phyloP scores from a whole-genome alignment of 345 rosid genomes.

The Eucalyptus urophylla region DNA sequence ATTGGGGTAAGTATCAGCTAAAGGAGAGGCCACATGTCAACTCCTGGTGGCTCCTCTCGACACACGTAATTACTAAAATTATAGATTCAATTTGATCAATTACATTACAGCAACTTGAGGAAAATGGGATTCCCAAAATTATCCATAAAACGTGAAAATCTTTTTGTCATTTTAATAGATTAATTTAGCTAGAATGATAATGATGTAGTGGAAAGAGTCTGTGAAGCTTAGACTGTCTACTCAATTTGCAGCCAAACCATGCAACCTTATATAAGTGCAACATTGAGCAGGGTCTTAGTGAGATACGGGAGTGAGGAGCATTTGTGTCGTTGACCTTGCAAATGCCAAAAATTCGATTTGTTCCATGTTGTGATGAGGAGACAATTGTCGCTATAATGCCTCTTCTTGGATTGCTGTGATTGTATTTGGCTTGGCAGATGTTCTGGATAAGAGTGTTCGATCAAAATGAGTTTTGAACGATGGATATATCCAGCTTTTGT shows the following conservation, averaged over 20 bases:
- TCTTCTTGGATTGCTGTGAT: too few relatives aligned
- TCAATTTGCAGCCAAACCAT: neutral
- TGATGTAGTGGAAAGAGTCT: neutral
- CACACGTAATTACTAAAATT: too few relatives aligned
- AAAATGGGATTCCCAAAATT: neutral
- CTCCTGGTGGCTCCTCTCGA: neutral
- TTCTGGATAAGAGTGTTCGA: fast-evolving
- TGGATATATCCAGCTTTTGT: too few relatives aligned
- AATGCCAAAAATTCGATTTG: too few relatives aligned
- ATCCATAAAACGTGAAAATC: neutral
- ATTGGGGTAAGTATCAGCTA: neutral
- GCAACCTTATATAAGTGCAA: neutral
- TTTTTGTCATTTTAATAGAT: fast-evolving
- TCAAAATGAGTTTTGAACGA: too few relatives aligned
- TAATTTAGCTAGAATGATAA: fast-evolving
- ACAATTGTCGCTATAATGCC: too few relatives aligned
- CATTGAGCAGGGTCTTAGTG: too few relatives aligned
- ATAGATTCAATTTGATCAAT: neutral
- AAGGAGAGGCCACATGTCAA: neutral
- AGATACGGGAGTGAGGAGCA: too few relatives aligned
- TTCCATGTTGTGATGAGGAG: neutral
- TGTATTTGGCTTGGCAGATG: too few relatives aligned
- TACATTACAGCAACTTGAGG: neutral
- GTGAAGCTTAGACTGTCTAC: neutral
- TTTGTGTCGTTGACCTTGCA: too few relatives aligned